phyloP scores from a whole-genome alignment of 257 asterid genomes.

The Handroanthus guayacan region DNA sequence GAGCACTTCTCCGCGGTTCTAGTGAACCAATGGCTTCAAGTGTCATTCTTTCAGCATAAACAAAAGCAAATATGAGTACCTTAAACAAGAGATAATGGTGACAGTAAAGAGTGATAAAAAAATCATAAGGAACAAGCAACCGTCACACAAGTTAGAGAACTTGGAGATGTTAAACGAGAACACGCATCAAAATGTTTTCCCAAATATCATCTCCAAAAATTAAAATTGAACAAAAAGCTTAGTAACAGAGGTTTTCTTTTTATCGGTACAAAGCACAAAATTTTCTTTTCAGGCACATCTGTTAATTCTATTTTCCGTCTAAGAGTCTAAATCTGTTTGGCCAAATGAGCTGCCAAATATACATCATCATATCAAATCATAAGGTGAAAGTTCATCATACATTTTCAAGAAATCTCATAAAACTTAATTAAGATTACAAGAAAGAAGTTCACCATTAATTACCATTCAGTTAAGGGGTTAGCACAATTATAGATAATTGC shows the following conservation, averaged over 20 bases:
- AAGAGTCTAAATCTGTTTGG: too few species aligned
- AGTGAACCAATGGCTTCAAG: conserved; percentile 75
- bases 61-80: conserved; percentile 24
- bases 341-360: neutral
- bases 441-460: conserved; percentile 13
- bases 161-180: conserved; percentile 5
- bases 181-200: neutral
- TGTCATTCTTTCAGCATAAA: conserved; percentile 60
- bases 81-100: conserved; percentile 3
- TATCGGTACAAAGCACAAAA: neutral
- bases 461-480: neutral
- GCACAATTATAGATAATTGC: neutral
- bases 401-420: neutral
- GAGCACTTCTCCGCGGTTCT: conserved; percentile 94
- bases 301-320: too few species aligned
- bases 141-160: neutral
- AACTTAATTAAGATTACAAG: conserved; percentile 11
- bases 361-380: neutral
- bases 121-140: neutral
- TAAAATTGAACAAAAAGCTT: too few species aligned
- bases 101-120: neutral
- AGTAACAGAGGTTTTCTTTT: too few species aligned
- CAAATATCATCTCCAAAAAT: neutral
- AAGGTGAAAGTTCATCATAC: neutral
- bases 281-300: too few species aligned